A percentile compares a stretch with the other conserved stretches of the same genome.
Conservation (phyloP, 1,284 basidiomycete species). For the Pholiota adiposa region DNA sequence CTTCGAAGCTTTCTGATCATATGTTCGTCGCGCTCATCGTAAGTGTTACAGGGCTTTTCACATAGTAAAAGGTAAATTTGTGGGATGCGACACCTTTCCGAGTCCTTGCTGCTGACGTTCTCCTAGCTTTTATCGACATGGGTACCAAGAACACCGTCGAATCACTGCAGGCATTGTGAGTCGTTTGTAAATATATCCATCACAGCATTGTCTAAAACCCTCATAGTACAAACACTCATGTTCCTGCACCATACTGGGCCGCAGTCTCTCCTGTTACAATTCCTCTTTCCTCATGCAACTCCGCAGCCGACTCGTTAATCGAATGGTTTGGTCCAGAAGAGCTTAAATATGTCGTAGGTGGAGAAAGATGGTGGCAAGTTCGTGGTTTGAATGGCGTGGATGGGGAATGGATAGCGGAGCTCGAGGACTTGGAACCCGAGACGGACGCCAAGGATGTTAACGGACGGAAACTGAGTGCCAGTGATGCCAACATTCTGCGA, state of each 20-base stretch:
- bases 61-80: slow-evolving; percentile 54
- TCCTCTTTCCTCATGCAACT: slow-evolving; percentile 63
- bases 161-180: slow-evolving; percentile 63
- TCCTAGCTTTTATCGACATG: slow-evolving; percentile 59
- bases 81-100: neutral
- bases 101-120: neutral
- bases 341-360: slow-evolving; percentile 75
- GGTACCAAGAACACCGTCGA: slow-evolving; percentile 64
- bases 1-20: neutral
- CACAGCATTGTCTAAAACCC: neutral
- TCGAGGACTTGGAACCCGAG: slow-evolving; percentile 44
- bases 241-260: slow-evolving; percentile 80
- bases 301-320: slow-evolving; percentile 76
- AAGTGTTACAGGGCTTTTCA: slow-evolving; percentile 54
- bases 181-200: slow-evolving; percentile 1
- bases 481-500: slow-evolving; percentile 46
- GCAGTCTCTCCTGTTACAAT: slow-evolving; percentile 72
- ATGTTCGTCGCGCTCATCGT: neutral
- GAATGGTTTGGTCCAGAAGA: slow-evolving; percentile 79
- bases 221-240: slow-evolving; percentile 74
- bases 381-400: slow-evolving; percentile 69
- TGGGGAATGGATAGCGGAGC: slow-evolving; percentile 80
- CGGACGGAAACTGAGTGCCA: slow-evolving; percentile 37
- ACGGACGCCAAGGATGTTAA: slow-evolving; percentile 16
- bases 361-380: slow-evolving; percentile 89